Conservation (phyloP, 306 rosid species). For the Citrullus amarus region DNA sequence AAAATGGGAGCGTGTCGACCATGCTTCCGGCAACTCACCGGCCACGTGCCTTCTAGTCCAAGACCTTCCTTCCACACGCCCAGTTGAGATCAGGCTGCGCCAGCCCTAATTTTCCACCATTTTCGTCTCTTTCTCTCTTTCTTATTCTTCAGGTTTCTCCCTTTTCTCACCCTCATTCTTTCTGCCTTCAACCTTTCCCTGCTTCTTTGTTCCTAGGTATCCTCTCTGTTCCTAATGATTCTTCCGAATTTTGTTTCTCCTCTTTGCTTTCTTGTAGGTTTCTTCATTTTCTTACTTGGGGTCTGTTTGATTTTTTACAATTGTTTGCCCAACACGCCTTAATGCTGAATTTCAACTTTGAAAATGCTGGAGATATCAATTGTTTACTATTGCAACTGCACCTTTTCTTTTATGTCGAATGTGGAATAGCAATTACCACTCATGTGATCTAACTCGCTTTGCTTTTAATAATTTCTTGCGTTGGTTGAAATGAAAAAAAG, state of each 20-base stretch:
- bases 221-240: background rate
- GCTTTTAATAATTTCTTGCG: background rate
- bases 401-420: background rate
- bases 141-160: background rate
- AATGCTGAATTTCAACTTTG: background rate
- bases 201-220: background rate
- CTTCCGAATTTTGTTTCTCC: background rate
- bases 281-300: background rate
- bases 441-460: background rate
- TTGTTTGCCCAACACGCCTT: background rate
- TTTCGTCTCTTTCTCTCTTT: background rate
- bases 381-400: too few species aligned
- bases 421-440: background rate
- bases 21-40: background rate
- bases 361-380: background rate
- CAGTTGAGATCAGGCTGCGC: background rate
- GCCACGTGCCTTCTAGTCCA: background rate
- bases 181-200: background rate
- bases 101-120: background rate
- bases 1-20: background rate
- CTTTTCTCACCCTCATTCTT: background rate
- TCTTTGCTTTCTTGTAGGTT: background rate
- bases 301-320: background rate
- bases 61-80: conserved; percentile 1
- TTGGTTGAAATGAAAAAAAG: background rate